A percentile compares a stretch with the other conserved stretches of the same genome.
Conservation (phyloP, 306 rosid genomes). For the Delonix regia region DNA sequence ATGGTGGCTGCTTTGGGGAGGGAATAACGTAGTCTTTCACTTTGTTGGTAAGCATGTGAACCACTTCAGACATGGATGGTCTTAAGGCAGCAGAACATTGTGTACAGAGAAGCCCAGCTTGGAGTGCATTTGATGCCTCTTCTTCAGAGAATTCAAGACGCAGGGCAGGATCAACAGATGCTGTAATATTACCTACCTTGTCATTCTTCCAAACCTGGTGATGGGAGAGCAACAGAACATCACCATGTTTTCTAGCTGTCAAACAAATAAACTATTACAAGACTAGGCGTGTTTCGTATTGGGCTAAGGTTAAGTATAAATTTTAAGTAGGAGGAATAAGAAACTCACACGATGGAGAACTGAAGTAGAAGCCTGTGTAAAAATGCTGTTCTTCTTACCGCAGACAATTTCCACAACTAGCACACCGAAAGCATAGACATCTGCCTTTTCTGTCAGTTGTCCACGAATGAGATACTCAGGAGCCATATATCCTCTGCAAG, state of each 20-base stretch:
- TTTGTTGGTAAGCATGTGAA: slow-evolving; percentile 55
- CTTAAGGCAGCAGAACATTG: slow-evolving; percentile 52
- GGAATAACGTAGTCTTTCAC: slow-evolving; percentile 48
- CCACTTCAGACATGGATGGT: slow-evolving; percentile 64
- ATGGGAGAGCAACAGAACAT: background rate
- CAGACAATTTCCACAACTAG: slow-evolving; percentile 53
- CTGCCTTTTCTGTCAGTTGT: slow-evolving; percentile 61
- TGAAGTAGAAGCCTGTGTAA: slow-evolving; percentile 45
- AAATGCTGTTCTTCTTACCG: slow-evolving; percentile 56
- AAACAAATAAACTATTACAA: too few relatives aligned
- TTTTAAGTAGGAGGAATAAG: background rate
- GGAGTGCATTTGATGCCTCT: slow-evolving; percentile 58
- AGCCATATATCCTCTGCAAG: slow-evolving; percentile 59
- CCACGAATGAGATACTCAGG: slow-evolving; percentile 63
- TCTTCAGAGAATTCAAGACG: slow-evolving; percentile 22
- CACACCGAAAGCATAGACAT: slow-evolving; percentile 64
- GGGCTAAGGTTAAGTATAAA: background rate
- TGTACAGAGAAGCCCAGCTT: slow-evolving; percentile 61
- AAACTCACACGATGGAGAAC: slow-evolving; percentile 52
- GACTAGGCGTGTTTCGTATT: too few relatives aligned
- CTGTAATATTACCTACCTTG: slow-evolving; percentile 41
- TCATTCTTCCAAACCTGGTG: slow-evolving; percentile 62
- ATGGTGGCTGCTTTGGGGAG: slow-evolving; percentile 56
- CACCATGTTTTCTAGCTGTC: background rate
- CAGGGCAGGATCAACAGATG: slow-evolving; percentile 50